Evolutionary conservation across 331 rosid genomes (phyloP).

Genomic region (Phaseolus coccineus): DNA sequence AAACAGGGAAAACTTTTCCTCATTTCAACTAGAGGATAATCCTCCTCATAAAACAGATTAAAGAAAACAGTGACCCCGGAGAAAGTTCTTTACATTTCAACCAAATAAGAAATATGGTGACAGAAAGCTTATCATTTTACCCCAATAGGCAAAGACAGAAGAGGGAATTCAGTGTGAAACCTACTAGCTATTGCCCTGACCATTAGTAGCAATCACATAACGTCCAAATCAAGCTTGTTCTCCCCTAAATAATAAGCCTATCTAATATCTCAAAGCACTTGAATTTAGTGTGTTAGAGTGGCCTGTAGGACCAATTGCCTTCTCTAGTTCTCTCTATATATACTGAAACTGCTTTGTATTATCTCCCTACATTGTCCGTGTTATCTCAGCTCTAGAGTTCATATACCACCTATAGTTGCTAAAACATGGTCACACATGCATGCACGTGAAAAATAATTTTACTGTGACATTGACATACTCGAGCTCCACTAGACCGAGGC

Average conservation of each 20-base stretch:
- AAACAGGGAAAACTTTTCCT: conserved; percentile 17
- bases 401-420: conserved; percentile 2
- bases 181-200: not conserved
- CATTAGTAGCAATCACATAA: conserved; percentile 11
- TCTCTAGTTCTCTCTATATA: not conserved
- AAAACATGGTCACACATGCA: conserved; percentile 10
- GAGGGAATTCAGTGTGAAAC: conserved; percentile 6
- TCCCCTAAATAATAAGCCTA: not conserved
- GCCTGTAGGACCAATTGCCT: conserved; percentile 1
- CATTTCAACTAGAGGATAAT: not conserved
- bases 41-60: not conserved
- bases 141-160: conserved; percentile 18
- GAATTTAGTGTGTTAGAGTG: conserved; percentile 18
- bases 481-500: conserved; percentile 2
- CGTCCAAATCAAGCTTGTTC: not conserved
- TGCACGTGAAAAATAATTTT: not conserved
- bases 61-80: not conserved
- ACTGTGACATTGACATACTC: not conserved
- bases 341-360: conserved; percentile 6
- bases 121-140: conserved; percentile 9
- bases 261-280: conserved; percentile 29
- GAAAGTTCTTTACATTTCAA: not conserved
- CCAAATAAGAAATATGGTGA: conserved; percentile 16
- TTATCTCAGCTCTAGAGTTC: conserved; percentile 15
- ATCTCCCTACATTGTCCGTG: not conserved